These are phyloP conservation scores for Alternaria rosae DNA, from an alignment of 2,329 filamentous ascomycete species.

Conservation along the genomic window DNA sequence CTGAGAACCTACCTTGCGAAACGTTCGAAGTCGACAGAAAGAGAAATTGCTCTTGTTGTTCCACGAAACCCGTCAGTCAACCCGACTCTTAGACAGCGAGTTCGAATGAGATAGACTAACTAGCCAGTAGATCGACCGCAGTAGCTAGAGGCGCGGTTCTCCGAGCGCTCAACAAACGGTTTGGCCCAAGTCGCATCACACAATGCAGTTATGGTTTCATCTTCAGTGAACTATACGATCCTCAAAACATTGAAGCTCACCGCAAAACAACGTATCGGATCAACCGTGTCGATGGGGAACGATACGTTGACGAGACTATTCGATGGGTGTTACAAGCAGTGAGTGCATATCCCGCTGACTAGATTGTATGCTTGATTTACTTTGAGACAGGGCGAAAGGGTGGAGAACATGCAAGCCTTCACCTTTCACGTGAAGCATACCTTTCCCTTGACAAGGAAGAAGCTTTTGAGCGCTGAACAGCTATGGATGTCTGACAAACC, in stretches of 20 bases:
- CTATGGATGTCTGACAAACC: slow-evolving; percentile 16
- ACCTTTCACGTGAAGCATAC: slow-evolving; percentile 10
- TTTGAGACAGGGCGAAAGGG: slow-evolving; percentile 2
- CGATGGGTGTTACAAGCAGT: no score
- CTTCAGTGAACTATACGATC: slow-evolving; percentile 3
- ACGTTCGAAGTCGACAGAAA: no score
- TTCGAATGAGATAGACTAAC: not conserved
- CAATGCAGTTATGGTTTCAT: slow-evolving; percentile 42
- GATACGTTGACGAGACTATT: no score
- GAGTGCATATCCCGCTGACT: no score
- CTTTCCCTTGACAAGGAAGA: slow-evolving; percentile 9
- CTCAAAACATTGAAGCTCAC: no score
- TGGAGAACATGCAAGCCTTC: slow-evolving; percentile 11
- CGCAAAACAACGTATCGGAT: no score
- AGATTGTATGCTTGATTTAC: slow-evolving; percentile 2
- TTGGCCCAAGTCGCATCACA: slow-evolving; percentile 32
- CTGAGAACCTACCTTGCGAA: no score
- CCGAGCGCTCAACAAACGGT: slow-evolving; percentile 38
- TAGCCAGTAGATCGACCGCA: slow-evolving; percentile 26
- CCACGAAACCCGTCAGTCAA: no score
- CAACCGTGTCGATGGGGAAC: no score
- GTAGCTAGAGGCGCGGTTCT: slow-evolving; percentile 43
- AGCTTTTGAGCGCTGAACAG: slow-evolving; percentile 10
- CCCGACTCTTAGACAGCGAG: no score
- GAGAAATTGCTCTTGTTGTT: no score